phyloP scores from a whole-genome alignment of 2,329 filamentous ascomycete genomes.

The Verticillium alfalfae region DNA sequence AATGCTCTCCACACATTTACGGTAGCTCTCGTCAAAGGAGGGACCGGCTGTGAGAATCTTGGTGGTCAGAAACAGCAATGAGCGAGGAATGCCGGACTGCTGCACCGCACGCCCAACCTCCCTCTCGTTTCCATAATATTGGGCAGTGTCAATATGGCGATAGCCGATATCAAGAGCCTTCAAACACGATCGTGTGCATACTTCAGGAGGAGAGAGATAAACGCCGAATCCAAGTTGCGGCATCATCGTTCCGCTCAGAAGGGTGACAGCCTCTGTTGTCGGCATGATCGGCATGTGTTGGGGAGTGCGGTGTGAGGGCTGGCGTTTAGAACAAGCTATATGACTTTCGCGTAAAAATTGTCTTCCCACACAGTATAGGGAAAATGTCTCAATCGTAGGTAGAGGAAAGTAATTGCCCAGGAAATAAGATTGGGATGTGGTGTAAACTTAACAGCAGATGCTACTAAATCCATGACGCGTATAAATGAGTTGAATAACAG shows the following conservation, averaged over 20 bases:
- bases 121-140: slow-evolving; percentile 60
- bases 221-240: slow-evolving; percentile 68
- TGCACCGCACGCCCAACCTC: slow-evolving; percentile 55
- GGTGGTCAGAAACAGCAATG: slow-evolving; percentile 63
- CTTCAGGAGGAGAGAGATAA: slow-evolving; percentile 51
- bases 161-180: slow-evolving; percentile 54
- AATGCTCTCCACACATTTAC: slow-evolving; percentile 55
- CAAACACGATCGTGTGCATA: slow-evolving; percentile 53
- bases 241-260: slow-evolving; percentile 33
- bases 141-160: slow-evolving; percentile 60
- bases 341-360: too few species aligned
- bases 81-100: slow-evolving; percentile 44
- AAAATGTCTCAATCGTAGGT: too few species aligned
- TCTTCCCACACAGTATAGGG: too few species aligned
- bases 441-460: too few species aligned
- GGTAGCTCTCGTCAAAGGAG: slow-evolving; percentile 53
- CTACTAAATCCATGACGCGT: too few species aligned
- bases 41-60: slow-evolving; percentile 57
- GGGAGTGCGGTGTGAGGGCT: too few species aligned
- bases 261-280: slow-evolving; percentile 8
- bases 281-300: background rate
- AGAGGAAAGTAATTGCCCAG: too few species aligned
- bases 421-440: too few species aligned
- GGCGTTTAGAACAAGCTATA: too few species aligned
- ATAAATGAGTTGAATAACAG: too few species aligned